Evolutionary conservation across 805 yeast genomes (phyloP).

Genomic region (Saccharomycopsis sp.): DNA sequence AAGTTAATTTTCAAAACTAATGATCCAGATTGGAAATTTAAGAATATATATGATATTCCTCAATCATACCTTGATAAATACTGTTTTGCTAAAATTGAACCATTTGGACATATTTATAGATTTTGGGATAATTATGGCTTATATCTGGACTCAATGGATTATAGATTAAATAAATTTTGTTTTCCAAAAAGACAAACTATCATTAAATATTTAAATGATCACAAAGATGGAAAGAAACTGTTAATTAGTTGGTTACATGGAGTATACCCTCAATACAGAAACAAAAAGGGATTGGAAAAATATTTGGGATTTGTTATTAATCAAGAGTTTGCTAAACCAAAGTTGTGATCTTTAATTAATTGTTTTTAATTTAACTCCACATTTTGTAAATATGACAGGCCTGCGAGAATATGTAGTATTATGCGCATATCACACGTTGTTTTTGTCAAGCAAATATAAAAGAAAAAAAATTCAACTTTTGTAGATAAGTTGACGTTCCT

Average conservation of each 20-base stretch:
- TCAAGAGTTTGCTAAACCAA: neutral
- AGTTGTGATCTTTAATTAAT: neutral
- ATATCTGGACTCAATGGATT: conserved; percentile 8
- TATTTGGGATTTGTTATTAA: neutral
- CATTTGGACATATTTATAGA: conserved; percentile 10
- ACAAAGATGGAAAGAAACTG: neutral
- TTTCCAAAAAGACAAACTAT: conserved; percentile 4
- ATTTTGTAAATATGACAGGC: neutral
- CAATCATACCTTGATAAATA: conserved; percentile 8
- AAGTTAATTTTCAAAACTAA: conserved; percentile 52
- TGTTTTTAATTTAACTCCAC: too few relatives aligned
- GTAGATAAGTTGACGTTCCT: too few relatives aligned
- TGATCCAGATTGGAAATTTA: conserved; percentile 40
- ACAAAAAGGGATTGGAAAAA: conserved; percentile 10
- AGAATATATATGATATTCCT: conserved; percentile 25
- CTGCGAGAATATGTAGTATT: neutral
- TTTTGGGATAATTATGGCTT: conserved; percentile 10
- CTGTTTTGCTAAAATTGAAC: conserved; percentile 3
- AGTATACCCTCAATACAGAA: conserved; percentile 2
- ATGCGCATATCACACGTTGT: too few relatives aligned
- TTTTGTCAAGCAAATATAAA: too few relatives aligned
- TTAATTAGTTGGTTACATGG: neutral
- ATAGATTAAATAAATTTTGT: conserved; percentile 8
- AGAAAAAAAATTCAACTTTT: too few relatives aligned
- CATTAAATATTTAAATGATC: neutral